Evolutionary conservation across 2,329 filamentous ascomycete genomes (phyloP).

Genomic region (Paradendryphiella salina): DNA sequence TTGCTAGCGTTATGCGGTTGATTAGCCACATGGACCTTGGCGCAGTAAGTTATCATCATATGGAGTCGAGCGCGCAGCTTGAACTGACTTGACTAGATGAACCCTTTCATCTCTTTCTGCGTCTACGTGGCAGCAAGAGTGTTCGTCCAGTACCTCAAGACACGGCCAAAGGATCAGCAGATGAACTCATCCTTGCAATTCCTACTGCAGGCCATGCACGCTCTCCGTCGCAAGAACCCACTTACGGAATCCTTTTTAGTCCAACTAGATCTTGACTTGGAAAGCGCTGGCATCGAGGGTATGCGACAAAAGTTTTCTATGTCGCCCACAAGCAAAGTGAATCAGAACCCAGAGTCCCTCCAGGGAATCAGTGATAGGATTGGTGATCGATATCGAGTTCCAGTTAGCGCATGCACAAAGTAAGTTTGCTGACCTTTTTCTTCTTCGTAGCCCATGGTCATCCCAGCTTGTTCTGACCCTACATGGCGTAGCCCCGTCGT

Average conservation of each 20-base stretch:
- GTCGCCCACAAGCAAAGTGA: slow-evolving; percentile 21
- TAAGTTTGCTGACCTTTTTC: slow-evolving; percentile 20
- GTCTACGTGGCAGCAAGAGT: slow-evolving; percentile 94
- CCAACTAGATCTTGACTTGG: slow-evolving; percentile 88
- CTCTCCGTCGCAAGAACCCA: slow-evolving; percentile 82
- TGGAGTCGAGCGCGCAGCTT: background rate
- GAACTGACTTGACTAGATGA: slow-evolving; percentile 66
- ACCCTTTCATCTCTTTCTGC: slow-evolving; percentile 93
- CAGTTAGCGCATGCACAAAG: slow-evolving; percentile 5
- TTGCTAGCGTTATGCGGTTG: slow-evolving; percentile 93
- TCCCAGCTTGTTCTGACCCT: slow-evolving; percentile 33
- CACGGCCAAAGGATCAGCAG: slow-evolving; percentile 79
- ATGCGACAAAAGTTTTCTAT: slow-evolving; percentile 56
- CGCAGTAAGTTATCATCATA: slow-evolving; percentile 61
- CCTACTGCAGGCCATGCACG: slow-evolving; percentile 85
- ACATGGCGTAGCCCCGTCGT: slow-evolving; percentile 40
- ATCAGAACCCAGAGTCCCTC: background rate
- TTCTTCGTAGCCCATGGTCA: slow-evolving; percentile 12
- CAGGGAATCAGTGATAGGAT: slow-evolving; percentile 10
- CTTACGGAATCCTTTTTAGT: slow-evolving; percentile 93
- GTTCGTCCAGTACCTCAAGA: slow-evolving; percentile 96
- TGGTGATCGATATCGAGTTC: background rate
- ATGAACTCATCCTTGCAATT: slow-evolving; percentile 84
- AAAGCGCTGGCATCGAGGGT: slow-evolving; percentile 63
- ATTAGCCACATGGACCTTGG: slow-evolving; percentile 87